phyloP scores from a whole-genome alignment of 768 basidiomycete genomes.

The Clathrus columnatus region DNA sequence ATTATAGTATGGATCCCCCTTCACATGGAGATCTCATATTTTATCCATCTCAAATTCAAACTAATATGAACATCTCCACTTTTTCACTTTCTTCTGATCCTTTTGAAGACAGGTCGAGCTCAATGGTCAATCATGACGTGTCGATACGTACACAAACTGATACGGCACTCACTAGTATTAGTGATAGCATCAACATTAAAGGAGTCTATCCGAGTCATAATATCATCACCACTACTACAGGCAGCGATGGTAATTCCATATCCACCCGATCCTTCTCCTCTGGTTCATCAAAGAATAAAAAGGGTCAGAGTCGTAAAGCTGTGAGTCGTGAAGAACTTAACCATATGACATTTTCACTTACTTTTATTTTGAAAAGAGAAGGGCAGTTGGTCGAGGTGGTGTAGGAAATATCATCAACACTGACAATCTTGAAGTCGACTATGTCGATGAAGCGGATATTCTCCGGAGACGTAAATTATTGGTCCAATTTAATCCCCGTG shows the following conservation, averaged over 20 bases:
- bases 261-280: not conserved
- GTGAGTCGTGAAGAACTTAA: not conserved
- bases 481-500: slow-evolving; percentile 1
- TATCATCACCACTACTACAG: too few species aligned
- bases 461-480: not conserved
- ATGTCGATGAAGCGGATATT: slow-evolving; percentile 1
- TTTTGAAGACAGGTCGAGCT: too few species aligned
- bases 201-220: too few species aligned
- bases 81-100: too few species aligned
- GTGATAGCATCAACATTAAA: not conserved
- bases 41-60: too few species aligned
- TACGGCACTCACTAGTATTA: not conserved
- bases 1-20: too few species aligned
- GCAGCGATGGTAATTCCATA: not conserved
- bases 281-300: not conserved
- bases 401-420: not conserved
- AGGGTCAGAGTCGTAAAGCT: not conserved
- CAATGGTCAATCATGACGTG: not conserved
- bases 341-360: not conserved
- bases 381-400: slow-evolving; percentile 2
- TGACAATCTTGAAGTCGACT: not conserved
- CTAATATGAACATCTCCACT: too few species aligned
- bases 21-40: too few species aligned
- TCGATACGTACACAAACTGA: not conserved
- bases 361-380: not conserved